Base-by-base conservation (phyloP, 495 filamentous ascomycete species). In the Neurospora intermedia region DNA sequence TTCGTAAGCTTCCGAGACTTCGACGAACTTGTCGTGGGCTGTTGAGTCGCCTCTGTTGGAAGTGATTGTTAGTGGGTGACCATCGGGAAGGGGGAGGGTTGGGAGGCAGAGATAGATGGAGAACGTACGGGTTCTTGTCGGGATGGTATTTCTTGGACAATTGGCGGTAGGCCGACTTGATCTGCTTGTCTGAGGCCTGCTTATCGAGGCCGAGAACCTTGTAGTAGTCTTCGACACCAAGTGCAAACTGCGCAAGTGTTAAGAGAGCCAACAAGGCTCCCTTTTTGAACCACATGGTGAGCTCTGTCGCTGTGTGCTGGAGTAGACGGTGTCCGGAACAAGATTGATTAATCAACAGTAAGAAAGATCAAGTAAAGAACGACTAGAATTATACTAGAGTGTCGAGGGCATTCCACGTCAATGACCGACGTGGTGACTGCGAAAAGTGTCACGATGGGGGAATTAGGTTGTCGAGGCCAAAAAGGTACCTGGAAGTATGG, bases 81-180 rank as follows among this genome's bases (percentile, higher is more conserved):
- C 20, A 72, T 73, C 71, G 16, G 35, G 46, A 2, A 45, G 10
- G 73, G 48, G 41, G 35, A 38, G 35, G 35, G 35, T 59, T 10
- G 70, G 45, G 9, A 59, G 48, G 62, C 41, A 69, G 54, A 62
- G 54, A 31, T 62, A 16, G 48, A 38, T 39, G 9, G 39, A 69
- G 38, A 70, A 87, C 91, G 77, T 84, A 97, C 93, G 96, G 96
- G 75, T 99, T 99, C 88, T 99, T 99, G 80, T 99, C 96, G 1
- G 96, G 96, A 78, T 99, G 96, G 81, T 87, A 97, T 83, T 97
- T 97, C 83, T 98, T 98, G 86, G 92, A 96, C 6, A 98, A 84
- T 69, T 88, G 91, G 69, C 94, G 89, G 82, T 99, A 99, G 43
- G 96, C 96, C n/a, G 91, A 89, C 83, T 98, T 99, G 83, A 99